Evolutionary conservation across 352 stramenopile species (phyloP).

Genomic region (Globisporangium spiculum): DNA sequence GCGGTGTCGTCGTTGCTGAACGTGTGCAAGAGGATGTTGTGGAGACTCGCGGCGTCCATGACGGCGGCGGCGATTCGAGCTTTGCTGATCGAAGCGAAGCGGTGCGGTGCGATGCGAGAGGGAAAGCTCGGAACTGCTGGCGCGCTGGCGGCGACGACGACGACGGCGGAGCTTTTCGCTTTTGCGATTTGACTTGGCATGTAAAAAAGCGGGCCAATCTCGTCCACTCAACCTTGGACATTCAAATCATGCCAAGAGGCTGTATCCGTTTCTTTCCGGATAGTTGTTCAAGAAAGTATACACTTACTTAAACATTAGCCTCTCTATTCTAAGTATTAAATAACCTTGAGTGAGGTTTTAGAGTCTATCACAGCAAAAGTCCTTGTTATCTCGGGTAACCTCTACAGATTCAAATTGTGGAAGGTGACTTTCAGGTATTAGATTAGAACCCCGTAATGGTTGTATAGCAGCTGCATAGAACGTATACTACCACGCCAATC

Average conservation of each 20-base stretch:
- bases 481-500: not conserved
- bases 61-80: slow-evolving; percentile 1
- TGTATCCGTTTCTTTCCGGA: no score
- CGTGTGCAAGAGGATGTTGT: slow-evolving; percentile 88
- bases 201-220: no score
- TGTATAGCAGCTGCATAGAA: not conserved
- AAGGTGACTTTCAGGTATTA: not conserved
- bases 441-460: not conserved
- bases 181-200: not conserved
- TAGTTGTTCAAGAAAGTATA: no score
- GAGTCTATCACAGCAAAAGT: not conserved
- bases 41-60: slow-evolving; percentile 88
- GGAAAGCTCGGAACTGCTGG: slow-evolving; percentile 17
- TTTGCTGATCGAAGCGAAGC: not conserved
- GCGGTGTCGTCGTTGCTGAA: slow-evolving; percentile 76
- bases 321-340: not conserved
- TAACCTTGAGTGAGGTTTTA: not conserved
- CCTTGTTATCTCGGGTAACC: not conserved
- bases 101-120: not conserved
- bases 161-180: slow-evolving; percentile 3
- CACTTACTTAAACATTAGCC: no score
- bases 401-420: not conserved
- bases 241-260: no score
- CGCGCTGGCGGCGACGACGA: slow-evolving; percentile 5
- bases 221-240: no score